Evolutionary conservation across 345 rosid species (phyloP), one percentile per base, ranked within the genome.

Genomic region (Camelina sativa): DNA sequence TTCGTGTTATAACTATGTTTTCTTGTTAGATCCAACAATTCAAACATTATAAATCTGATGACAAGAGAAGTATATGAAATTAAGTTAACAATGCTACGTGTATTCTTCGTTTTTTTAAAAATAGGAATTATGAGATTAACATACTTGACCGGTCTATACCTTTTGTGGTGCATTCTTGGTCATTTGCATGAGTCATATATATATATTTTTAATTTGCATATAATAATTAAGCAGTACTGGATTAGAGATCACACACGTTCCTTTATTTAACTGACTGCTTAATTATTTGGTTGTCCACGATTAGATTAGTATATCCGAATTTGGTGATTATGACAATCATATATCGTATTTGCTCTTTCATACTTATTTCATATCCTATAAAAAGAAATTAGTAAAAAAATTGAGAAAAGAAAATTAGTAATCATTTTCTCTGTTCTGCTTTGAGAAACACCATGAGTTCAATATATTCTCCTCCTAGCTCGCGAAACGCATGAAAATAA

Each of bases 271-370:
- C 69, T 17, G 69, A 12, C 76, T 73, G 47, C 56, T 73, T 64
- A 53, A 63, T 63, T 73, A 73, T 73, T 65, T 73, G 59, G 48
- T 52, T 57, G 47, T 41, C 64, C 71, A 55, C 34, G 25, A 64
- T 32, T 73, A 64, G 19, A 73, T 73, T 64, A 43, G 25, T 52
- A 32, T 44, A 44, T 64, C 64, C 63, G 43, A 34, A 43, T 32
- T 64, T 64, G 6, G 71, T 44, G 57, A 73, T 64, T 73, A 55
- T 73, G 65, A 56, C 17, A 65, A 44, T 55, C 71, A 64, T 73
- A 64, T 73, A 32, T 19, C 15, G 11, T 73, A 64, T 73, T 55
- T 64, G 57, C 28, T 55, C 23, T 20, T 11, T 19, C 30, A 44
- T 43, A 64, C 54, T 53, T 53, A 64, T 64, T 53, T 53, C 25